Base-by-base conservation (phyloP, 2,329 filamentous ascomycete species). In the Trichophyton benhamiae region DNA sequence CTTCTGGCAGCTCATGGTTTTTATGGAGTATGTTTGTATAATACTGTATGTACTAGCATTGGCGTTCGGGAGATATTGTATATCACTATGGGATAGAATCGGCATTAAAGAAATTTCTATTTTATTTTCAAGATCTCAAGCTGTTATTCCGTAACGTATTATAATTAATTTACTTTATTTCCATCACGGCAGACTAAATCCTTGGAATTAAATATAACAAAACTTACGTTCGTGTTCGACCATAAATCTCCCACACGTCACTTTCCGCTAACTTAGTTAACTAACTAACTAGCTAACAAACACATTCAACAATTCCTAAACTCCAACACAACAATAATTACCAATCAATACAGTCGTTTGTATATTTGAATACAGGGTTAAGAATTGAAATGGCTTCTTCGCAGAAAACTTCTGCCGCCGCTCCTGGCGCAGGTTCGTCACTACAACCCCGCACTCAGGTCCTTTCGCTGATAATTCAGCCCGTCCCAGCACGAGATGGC, bases 391-490 rank as follows among this genome's bases (percentile, higher is more conserved):
- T 60, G 58, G n/a, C 58, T 33, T 27, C 44, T 20, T 33, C 42
- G 13, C 58, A 60, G 42, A 60, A 60, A 49, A 30, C 38, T 20
- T 22, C 58, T 13, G 38, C 44, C 44, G 49, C 53, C 41, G 59
- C 38, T 59, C 58, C 49, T 7, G 61, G 61, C 44, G 53, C 61
- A 49, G 58, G 58, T 60, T 49, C 20, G 58, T 46, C n/a, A 48
- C 30, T 48, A 30, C 13, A 20, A 42, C 46, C 58, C 41, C 58
- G 52, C 52, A 38, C 11, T 11, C 30, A 13, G 2, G 9, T 15
- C 6, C 53, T 42, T 15, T 44, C 6, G 15, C 33, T n/a, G 17
- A 15, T 20, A 20, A 17, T 13, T 22, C 11, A 38, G 36, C 27
- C 33, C 27, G 36, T 41, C 9, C 3, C 36, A 3, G 13, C 52